These are phyloP conservation scores for Acidiella bohemica DNA, from an alignment of 495 filamentous ascomycete species.

Conservation along the genomic window DNA sequence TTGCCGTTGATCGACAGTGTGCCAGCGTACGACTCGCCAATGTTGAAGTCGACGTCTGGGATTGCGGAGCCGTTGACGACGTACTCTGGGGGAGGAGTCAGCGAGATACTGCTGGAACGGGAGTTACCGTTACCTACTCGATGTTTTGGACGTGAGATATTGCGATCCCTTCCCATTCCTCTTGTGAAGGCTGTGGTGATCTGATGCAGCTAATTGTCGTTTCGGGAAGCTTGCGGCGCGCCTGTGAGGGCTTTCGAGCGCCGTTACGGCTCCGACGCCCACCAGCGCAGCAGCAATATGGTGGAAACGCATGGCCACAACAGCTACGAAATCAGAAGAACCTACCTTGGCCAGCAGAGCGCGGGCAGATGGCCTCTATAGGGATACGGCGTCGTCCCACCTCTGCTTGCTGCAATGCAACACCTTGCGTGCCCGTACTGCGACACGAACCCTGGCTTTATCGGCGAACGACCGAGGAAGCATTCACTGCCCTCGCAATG, in stretches of 20 bases:
- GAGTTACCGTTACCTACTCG: constrained; percentile 2
- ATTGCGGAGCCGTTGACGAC: constrained; percentile 52
- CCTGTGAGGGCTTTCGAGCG: constrained; percentile 11
- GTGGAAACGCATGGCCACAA: constrained; percentile 1
- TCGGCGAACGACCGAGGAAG: no score
- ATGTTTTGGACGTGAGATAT: constrained; percentile 10
- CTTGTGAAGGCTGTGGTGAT: constrained; percentile 5
- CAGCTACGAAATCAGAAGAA: no score
- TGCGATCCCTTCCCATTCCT: constrained; percentile 6
- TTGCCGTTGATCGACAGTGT: constrained; percentile 52
- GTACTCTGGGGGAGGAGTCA: constrained; percentile 33
- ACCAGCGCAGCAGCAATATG: constrained; percentile 4
- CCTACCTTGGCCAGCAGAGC: no score
- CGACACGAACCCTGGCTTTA: no score
- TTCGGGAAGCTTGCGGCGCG: no score
- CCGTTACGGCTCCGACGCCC: constrained; percentile 8
- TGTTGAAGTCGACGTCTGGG: constrained; percentile 60
- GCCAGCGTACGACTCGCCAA: constrained; percentile 65
- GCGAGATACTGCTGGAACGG: neutral
- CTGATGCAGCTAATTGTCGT: neutral
- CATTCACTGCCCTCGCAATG: no score
- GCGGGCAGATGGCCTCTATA: no score
- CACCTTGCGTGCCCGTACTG: no score
- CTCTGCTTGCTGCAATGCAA: no score
- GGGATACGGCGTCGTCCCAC: no score